These are phyloP conservation scores for Hyaloscypha variabilis DNA, from an alignment of 495 filamentous ascomycete genomes.

Conservation along the genomic window DNA sequence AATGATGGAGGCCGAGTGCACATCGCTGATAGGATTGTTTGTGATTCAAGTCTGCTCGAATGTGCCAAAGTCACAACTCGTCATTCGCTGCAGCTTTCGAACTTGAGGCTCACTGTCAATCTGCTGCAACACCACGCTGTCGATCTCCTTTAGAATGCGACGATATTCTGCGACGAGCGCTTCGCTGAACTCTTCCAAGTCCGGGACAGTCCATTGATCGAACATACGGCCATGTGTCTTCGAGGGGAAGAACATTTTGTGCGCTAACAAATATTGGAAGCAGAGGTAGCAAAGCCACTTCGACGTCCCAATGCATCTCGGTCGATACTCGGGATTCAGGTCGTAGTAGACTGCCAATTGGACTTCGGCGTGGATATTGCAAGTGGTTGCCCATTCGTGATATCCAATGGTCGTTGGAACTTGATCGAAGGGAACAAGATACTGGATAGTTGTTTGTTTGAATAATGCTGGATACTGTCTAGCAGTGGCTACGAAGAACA, in stretches of 20 bases:
- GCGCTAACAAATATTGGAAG: constrained; percentile 12
- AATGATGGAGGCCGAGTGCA: too few species aligned
- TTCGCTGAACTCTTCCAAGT: constrained; percentile 8
- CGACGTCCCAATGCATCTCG: constrained; percentile 15
- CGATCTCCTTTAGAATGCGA: constrained; percentile 6
- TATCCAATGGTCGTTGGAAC: constrained; percentile 19
- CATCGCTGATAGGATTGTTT: too few species aligned
- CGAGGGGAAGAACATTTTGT: constrained; percentile 17
- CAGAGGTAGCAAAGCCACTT: constrained; percentile 25
- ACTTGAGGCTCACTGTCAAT: constrained; percentile 17
- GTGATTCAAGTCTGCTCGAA: not conserved
- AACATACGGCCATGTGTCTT: constrained; percentile 20
- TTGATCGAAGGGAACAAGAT: constrained; percentile 9
- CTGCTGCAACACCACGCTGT: constrained; percentile 2
- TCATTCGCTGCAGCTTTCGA: constrained; percentile 17
- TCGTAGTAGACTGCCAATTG: constrained; percentile 22
- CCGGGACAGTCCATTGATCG: constrained; percentile 24
- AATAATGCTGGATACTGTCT: constrained; percentile 7
- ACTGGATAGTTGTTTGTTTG: not conserved
- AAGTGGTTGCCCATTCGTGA: constrained; percentile 17
- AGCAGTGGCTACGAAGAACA: constrained; percentile 4
- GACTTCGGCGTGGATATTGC: constrained; percentile 23
- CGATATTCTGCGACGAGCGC: constrained; percentile 12
- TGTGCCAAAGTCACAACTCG: constrained; percentile 5
- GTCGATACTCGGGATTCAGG: not conserved